These are phyloP conservation scores for Neurospora tetraspora DNA, from an alignment of 495 filamentous ascomycete genomes.

Conservation along the genomic window DNA sequence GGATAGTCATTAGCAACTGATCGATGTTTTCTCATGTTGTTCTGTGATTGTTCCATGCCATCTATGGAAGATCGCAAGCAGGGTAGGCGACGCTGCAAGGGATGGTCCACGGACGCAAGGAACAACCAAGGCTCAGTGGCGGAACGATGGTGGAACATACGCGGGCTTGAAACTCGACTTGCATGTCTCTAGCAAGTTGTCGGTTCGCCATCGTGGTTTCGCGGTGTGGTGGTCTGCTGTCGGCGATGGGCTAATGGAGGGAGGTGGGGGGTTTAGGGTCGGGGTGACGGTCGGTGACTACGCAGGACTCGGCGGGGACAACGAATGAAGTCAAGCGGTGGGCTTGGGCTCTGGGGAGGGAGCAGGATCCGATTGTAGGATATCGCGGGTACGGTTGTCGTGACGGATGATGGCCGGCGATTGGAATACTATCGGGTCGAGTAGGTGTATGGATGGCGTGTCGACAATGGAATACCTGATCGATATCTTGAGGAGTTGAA, in stretches of 20 bases:
- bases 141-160: constrained; percentile 18
- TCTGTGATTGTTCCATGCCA: background rate
- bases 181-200: constrained; percentile 41
- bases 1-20: background rate
- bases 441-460: background rate
- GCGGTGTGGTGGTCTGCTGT: background rate
- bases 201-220: constrained; percentile 36
- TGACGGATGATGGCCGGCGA: background rate
- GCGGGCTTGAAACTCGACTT: constrained; percentile 42
- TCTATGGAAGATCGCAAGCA: background rate
- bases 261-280: constrained; percentile 7
- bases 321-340: background rate
- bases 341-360: background rate
- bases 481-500: background rate
- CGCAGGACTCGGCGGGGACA: background rate
- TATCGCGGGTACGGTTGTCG: background rate
- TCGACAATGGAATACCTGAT: background rate
- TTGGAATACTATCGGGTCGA: background rate
- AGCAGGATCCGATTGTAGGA: background rate
- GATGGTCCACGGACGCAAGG: background rate
- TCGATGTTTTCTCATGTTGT: background rate
- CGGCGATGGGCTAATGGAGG: background rate
- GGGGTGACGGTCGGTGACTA: background rate
- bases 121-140: background rate
- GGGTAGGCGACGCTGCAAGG: background rate